Percentiles rank a stretch among this genome's conserved stretches.
Evolutionary conservation across 768 basidiomycete species (phyloP).

Genomic region (Dictyophora rubrovolvata): DNA sequence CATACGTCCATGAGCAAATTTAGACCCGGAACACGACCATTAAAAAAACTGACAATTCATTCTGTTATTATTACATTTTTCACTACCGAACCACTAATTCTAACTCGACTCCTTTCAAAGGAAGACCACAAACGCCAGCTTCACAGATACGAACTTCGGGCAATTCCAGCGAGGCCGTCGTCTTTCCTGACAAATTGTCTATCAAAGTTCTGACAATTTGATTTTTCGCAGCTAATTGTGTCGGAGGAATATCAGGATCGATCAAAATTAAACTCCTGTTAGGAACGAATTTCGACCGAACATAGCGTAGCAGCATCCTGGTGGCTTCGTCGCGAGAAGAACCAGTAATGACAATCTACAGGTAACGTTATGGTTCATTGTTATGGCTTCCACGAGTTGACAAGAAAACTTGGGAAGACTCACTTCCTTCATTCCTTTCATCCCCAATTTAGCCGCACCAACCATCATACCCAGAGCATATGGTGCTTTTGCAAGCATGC

Average conservation of each 20-base stretch:
- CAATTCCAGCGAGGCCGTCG: background rate
- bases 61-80: no score
- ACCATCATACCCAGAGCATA: constrained; percentile 5
- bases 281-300: background rate
- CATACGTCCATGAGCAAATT: background rate
- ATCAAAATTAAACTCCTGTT: constrained; percentile 3
- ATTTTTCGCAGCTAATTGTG: background rate
- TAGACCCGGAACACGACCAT: no score
- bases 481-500: background rate
- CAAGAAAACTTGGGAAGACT: background rate
- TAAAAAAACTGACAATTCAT: no score
- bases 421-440: background rate
- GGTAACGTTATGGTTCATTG: no score
- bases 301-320: background rate
- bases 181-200: background rate
- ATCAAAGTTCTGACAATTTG: background rate
- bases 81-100: background rate
- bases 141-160: constrained; percentile 3
- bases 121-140: constrained; percentile 3
- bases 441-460: background rate
- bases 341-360: constrained; percentile 1
- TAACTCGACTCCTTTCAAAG: background rate
- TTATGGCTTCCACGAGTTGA: background rate
- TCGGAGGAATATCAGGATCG: background rate
- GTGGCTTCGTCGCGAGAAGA: background rate